A percentile compares a stretch with the other conserved stretches of the same genome.
These are phyloP conservation scores for Candolleomyces eurysporus DNA, from an alignment of 768 basidiomycete species.

Conservation along the genomic window DNA sequence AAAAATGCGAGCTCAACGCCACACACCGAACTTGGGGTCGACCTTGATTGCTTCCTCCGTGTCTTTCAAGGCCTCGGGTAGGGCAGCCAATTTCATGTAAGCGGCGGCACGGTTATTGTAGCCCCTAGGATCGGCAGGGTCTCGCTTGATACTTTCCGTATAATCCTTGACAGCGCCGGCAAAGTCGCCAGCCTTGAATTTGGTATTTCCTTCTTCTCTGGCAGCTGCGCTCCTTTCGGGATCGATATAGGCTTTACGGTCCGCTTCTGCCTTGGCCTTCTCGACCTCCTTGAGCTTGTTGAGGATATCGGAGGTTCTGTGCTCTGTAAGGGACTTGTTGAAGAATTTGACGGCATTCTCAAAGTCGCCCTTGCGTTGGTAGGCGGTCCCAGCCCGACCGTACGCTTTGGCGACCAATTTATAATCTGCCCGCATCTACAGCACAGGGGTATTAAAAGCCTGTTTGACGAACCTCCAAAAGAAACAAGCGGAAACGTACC, in stretches of 20 bases:
- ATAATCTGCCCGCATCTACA: conserved; percentile 84
- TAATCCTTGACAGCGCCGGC: conserved; percentile 89
- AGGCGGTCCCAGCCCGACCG: conserved; percentile 85
- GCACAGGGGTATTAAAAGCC: conserved; percentile 1
- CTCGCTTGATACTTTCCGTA: conserved; percentile 94
- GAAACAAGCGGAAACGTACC: conserved; percentile 34
- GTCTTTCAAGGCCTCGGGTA: conserved; percentile 96
- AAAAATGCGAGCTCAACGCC: neutral
- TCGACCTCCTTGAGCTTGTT: conserved; percentile 87
- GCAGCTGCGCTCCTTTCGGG: conserved; percentile 78
- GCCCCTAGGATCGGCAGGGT: conserved; percentile 83
- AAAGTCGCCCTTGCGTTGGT: conserved; percentile 77
- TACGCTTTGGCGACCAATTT: conserved; percentile 94
- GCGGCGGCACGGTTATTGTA: conserved; percentile 99
- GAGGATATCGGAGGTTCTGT: conserved; percentile 91
- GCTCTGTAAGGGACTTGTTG: conserved; percentile 92
- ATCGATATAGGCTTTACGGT: conserved; percentile 83
- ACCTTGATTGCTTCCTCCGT: conserved; percentile 90
- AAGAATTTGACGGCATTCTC: conserved; percentile 83
- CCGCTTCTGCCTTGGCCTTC: conserved; percentile 71
- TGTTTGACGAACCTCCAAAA: neutral
- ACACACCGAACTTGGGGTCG: conserved; percentile 79
- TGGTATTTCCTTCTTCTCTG: conserved; percentile 87
- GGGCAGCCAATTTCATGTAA: conserved; percentile 90
- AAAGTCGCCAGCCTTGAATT: conserved; percentile 93